Conservation (phyloP, 176 grass and related monocot genomes). For the Musa beccarii region DNA sequence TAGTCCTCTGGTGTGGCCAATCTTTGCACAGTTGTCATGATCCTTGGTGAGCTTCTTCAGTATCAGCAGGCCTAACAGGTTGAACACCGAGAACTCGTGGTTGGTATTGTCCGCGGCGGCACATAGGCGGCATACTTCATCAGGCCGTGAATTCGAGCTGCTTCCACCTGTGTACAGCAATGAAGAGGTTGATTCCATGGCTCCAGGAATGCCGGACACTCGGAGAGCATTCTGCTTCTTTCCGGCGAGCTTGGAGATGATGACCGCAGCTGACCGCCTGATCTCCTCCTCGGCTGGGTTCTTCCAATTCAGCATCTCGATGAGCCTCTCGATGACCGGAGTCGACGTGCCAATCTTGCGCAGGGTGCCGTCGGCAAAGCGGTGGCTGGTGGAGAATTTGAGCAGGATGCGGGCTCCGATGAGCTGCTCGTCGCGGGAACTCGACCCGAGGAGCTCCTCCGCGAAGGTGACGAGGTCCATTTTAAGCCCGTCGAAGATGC, state of each 20-base stretch:
- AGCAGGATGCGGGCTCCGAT: conserved; percentile 36
- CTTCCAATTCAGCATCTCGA: conserved; percentile 50
- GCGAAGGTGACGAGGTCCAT: conserved; percentile 44
- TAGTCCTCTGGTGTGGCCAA: conserved; percentile 25
- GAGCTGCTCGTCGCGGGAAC: conserved; percentile 29
- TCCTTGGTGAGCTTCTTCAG: conserved; percentile 28
- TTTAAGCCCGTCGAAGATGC: conserved; percentile 33
- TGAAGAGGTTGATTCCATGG: conserved; percentile 33
- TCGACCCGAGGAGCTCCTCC: conserved; percentile 28
- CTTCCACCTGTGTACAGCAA: conserved; percentile 19
- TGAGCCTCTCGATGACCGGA: conserved; percentile 25
- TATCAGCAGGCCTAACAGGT: conserved; percentile 30
- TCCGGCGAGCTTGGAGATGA: conserved; percentile 28
- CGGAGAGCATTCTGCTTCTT: conserved; percentile 27
- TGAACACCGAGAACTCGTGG: conserved; percentile 15
- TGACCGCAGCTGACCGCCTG: conserved; percentile 18
- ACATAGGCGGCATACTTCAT: background rate
- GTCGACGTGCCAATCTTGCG: conserved; percentile 30
- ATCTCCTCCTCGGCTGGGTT: conserved; percentile 16
- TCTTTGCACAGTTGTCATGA: conserved; percentile 37
- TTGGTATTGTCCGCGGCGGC: background rate
- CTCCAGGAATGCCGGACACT: conserved; percentile 31
- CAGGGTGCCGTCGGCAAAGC: conserved; percentile 20
- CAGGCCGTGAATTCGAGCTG: background rate
- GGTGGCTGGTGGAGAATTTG: conserved; percentile 19